Evolutionary conservation across 2,329 filamentous ascomycete species (phyloP).

Genomic region (Lecanicillium sp.): DNA sequence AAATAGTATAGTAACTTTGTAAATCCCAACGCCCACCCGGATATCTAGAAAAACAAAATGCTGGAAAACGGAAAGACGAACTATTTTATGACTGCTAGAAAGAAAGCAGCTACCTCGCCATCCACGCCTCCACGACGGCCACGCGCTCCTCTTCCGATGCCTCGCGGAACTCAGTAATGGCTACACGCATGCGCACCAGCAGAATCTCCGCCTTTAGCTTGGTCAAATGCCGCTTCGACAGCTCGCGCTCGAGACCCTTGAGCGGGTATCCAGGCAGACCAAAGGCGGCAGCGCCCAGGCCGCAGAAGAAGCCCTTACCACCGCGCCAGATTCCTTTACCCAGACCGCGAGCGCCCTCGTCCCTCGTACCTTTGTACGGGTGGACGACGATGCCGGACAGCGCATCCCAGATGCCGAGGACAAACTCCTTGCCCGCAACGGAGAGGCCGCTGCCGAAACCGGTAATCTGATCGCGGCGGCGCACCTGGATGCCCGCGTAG

Average conservation of each 20-base stretch:
- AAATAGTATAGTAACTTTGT: not conserved
- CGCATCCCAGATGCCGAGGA: constrained; percentile 61
- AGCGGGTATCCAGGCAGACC: constrained; percentile 37
- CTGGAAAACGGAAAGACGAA: not conserved
- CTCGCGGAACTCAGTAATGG: constrained; percentile 23
- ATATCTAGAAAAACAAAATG: not conserved
- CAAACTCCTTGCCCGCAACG: constrained; percentile 60
- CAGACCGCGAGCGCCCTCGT: constrained; percentile 55
- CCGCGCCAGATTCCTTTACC: constrained; percentile 50
- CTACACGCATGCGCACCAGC: constrained; percentile 27
- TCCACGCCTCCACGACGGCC: constrained; percentile 24
- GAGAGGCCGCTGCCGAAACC: constrained; percentile 53
- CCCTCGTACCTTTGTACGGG: constrained; percentile 56
- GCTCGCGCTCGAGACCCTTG: constrained; percentile 48
- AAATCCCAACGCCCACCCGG: not conserved
- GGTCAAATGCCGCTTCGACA: constrained; percentile 29
- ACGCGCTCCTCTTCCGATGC: constrained; percentile 19
- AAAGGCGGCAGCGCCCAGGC: constrained; percentile 29
- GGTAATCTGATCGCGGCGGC: constrained; percentile 60
- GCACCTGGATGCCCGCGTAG: constrained; percentile 57
- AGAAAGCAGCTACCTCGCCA: not conserved
- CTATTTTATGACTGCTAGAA: not conserved
- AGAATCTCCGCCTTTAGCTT: constrained; percentile 28
- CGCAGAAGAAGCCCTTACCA: constrained; percentile 39
- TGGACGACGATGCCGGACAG: constrained; percentile 61